phyloP scores from a whole-genome alignment of 345 rosid genomes.

The Lepidium africanum region DNA sequence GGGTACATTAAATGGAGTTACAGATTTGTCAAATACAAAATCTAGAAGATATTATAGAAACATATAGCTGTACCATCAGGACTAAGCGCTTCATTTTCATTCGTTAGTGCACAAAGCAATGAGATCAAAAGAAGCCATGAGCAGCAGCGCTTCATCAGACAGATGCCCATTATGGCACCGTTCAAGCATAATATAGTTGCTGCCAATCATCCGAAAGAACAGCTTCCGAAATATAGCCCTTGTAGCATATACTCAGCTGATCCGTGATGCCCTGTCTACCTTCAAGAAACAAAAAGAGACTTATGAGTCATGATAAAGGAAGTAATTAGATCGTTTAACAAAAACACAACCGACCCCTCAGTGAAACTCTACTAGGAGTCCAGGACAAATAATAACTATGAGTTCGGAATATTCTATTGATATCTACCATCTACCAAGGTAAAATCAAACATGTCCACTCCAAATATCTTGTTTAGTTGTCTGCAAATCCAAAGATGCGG shows the following conservation, averaged over 20 bases:
- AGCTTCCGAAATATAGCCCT: slow-evolving; percentile 28
- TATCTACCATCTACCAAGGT: not conserved
- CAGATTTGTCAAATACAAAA: slow-evolving; percentile 33
- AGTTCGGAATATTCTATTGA: not conserved
- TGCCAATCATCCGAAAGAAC: slow-evolving; percentile 66
- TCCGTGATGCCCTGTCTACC: slow-evolving; percentile 18
- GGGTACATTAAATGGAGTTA: slow-evolving; percentile 23
- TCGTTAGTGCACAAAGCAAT: slow-evolving; percentile 32
- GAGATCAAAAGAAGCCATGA: slow-evolving; percentile 49
- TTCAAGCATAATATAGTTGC: slow-evolving; percentile 48
- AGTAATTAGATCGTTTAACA: not conserved
- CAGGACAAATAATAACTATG: not conserved
- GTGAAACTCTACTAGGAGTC: not conserved
- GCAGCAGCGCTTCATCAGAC: slow-evolving; percentile 36
- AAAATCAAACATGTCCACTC: not conserved
- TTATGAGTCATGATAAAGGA: slow-evolving; percentile 18
- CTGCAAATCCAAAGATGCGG: not conserved
- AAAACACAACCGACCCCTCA: not conserved
- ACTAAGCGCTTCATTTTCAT: slow-evolving; percentile 37
- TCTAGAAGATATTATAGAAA: slow-evolving; percentile 33
- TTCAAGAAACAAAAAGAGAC: slow-evolving; percentile 15
- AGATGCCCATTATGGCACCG: slow-evolving; percentile 71
- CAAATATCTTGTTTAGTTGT: not conserved
- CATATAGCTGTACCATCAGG: slow-evolving; percentile 30
- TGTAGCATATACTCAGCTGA: slow-evolving; percentile 44